phyloP scores from a whole-genome alignment of 2,329 filamentous ascomycete genomes.

The Didymella glomerata region DNA sequence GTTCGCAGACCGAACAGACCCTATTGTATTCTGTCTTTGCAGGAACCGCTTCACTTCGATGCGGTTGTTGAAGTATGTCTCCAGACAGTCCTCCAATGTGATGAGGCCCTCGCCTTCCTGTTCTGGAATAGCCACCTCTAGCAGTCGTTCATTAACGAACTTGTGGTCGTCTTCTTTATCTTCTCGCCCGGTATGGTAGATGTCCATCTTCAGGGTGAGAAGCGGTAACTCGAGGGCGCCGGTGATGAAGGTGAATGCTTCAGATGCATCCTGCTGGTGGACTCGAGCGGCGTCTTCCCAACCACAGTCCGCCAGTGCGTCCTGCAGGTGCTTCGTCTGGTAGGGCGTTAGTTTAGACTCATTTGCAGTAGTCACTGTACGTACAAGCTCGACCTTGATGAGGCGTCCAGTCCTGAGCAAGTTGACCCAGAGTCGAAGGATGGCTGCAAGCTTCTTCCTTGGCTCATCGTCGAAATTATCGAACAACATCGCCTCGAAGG shows the following conservation, averaged over 20 bases:
- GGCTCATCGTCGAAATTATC: slow-evolving; percentile 77
- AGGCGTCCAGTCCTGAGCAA: slow-evolving; percentile 84
- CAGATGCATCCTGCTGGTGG: slow-evolving; percentile 94
- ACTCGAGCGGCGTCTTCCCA: slow-evolving; percentile 81
- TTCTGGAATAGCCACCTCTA: slow-evolving; percentile 91
- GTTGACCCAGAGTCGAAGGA: slow-evolving; percentile 92
- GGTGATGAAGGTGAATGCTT: slow-evolving; percentile 94
- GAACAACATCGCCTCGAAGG: slow-evolving; percentile 92
- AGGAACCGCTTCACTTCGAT: slow-evolving; percentile 87
- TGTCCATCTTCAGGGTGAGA: slow-evolving; percentile 89
- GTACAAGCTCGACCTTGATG: slow-evolving; percentile 83
- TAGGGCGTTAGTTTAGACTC: not conserved
- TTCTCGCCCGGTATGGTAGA: slow-evolving; percentile 89
- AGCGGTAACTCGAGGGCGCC: slow-evolving; percentile 87
- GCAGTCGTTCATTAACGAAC: slow-evolving; percentile 86
- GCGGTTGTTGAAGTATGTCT: slow-evolving; percentile 92
- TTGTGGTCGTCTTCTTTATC: slow-evolving; percentile 89
- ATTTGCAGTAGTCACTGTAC: slow-evolving; percentile 29
- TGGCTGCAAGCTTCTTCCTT: slow-evolving; percentile 75
- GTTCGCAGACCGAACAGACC: slow-evolving; percentile 54
- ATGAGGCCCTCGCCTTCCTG: slow-evolving; percentile 71
- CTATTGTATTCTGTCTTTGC: slow-evolving; percentile 66
- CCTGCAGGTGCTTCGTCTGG: slow-evolving; percentile 82
- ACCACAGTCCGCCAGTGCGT: slow-evolving; percentile 82
- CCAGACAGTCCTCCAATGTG: slow-evolving; percentile 88